These are phyloP conservation scores for Pyropia yezoensis DNA, from an alignment of 23 red algal genomes.

Conservation along the genomic window DNA sequence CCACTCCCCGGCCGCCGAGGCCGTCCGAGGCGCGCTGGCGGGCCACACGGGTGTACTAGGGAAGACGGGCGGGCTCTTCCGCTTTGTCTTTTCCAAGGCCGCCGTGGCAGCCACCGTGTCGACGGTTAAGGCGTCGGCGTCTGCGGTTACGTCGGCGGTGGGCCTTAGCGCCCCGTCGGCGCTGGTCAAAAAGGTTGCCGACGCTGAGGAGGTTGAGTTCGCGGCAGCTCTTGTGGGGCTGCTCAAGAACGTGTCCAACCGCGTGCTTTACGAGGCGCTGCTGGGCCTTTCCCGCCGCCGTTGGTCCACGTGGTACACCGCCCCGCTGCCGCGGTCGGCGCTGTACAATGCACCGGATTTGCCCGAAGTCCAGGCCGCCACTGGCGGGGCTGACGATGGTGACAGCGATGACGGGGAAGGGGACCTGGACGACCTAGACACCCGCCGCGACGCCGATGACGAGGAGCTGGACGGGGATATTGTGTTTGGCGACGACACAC, in stretches of 20 bases:
- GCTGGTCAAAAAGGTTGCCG: constrained; percentile 19
- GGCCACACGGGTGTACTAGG: constrained; percentile 12
- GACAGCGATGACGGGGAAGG: constrained; percentile 31
- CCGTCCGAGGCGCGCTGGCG: constrained; percentile 14
- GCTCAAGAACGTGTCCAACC: constrained; percentile 58
- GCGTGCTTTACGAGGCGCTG: constrained; percentile 62
- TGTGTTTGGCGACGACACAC: constrained; percentile 25
- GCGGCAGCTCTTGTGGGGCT: constrained; percentile 53
- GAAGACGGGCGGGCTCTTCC: constrained; percentile 39
- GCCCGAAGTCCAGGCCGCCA: constrained; percentile 3
- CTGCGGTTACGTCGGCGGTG: background rate
- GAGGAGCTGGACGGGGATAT: constrained; percentile 61
- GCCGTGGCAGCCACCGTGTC: constrained; percentile 12
- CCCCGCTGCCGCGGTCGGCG: constrained; percentile 56
- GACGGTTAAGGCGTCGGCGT: constrained; percentile 21
- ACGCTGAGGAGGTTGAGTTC: constrained; percentile 63
- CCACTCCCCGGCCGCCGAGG: constrained; percentile 7
- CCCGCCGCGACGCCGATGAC: constrained; percentile 25
- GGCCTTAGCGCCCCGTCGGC: background rate
- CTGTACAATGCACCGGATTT: constrained; percentile 59
- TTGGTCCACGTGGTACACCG: constrained; percentile 68
- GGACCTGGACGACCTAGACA: constrained; percentile 46
- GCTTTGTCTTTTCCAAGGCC: constrained; percentile 66
- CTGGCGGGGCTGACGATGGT: constrained; percentile 5
- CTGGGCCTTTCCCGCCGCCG: constrained; percentile 47